Evolutionary conservation across 1,284 basidiomycete genomes (phyloP).

Genomic region (Sporisorium exsertum): DNA sequence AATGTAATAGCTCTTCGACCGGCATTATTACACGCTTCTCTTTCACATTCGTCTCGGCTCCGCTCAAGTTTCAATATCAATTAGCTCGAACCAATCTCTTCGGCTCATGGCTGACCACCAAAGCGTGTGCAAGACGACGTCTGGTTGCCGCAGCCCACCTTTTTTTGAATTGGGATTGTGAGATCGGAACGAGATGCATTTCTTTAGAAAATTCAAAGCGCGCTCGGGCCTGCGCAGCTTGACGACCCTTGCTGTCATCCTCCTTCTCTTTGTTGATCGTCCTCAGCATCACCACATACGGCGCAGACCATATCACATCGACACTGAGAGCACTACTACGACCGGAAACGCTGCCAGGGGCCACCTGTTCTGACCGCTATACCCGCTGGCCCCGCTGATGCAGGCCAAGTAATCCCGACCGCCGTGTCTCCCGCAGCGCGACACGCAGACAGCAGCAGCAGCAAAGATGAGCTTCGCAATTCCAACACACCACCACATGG

Average conservation of each 20-base stretch:
- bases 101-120: not conserved
- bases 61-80: not conserved
- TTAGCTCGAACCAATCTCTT: not conserved
- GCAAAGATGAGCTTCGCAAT: slow-evolving; percentile 35
- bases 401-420: not conserved
- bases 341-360: too few species aligned
- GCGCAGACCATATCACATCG: not conserved
- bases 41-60: not conserved
- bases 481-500: slow-evolving; percentile 19
- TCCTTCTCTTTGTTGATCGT: not conserved
- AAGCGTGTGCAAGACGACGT: not conserved
- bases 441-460: not conserved
- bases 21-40: not conserved
- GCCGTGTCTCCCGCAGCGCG: not conserved
- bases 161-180: not conserved
- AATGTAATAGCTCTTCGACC: too few species aligned
- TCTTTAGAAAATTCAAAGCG: not conserved
- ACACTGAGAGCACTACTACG: not conserved
- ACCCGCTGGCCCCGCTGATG: not conserved
- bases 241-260: not conserved
- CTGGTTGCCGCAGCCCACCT: not conserved
- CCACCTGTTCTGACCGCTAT: not conserved
- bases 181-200: not conserved
- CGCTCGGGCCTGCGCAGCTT: not conserved
- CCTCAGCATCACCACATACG: not conserved